Conservation (phyloP, 805 yeast genomes). For the Myxozyma neglecta region DNA sequence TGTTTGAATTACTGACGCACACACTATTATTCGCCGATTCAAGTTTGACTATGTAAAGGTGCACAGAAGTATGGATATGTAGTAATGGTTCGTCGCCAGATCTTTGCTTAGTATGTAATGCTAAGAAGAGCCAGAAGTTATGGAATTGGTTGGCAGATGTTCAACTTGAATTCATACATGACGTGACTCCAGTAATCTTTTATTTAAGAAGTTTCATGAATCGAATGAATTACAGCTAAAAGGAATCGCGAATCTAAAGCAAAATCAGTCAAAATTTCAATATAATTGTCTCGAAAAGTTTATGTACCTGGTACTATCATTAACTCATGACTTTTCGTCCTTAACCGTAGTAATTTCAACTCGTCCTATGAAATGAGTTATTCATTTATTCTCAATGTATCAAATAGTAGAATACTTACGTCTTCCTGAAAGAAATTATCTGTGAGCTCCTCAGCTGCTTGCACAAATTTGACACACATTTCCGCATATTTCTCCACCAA, state of each 20-base stretch:
- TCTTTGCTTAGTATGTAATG: no score
- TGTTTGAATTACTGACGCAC: no score
- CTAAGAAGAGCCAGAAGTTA: no score
- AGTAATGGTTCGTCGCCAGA: no score
- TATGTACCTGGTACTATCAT: constrained; percentile 28
- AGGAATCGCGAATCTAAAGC: constrained; percentile 17
- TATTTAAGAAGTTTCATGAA: background rate
- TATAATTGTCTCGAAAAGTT: background rate
- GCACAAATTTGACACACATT: constrained; percentile 17
- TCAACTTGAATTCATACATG: no score
- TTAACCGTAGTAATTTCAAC: constrained; percentile 23
- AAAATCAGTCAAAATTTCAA: background rate
- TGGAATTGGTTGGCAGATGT: no score
- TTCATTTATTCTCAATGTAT: background rate
- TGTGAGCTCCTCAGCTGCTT: constrained; percentile 9
- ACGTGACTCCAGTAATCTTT: no score
- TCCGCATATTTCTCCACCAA: constrained; percentile 14
- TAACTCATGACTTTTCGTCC: constrained; percentile 28
- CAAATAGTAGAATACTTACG: background rate
- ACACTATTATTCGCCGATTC: no score
- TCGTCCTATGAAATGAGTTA: constrained; percentile 4
- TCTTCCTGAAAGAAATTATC: constrained; percentile 20
- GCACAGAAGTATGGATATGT: no score
- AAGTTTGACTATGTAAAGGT: no score
- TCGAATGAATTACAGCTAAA: constrained; percentile 22